phyloP scores from a whole-genome alignment of 2,329 filamentous ascomycete species.

The Cytospora leucostoma region DNA sequence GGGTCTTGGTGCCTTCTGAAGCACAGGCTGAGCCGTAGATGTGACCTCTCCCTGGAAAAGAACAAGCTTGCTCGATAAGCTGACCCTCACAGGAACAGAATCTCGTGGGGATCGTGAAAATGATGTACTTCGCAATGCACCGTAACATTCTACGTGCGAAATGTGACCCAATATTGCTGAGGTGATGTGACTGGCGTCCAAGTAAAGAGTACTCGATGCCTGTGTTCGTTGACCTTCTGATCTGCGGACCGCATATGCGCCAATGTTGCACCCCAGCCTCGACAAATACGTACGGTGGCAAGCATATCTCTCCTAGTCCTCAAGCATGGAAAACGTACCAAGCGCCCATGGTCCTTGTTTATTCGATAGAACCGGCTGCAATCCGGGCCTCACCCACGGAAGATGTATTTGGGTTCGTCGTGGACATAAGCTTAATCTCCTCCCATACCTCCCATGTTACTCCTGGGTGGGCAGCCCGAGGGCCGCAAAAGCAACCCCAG shows the following conservation, averaged over 20 bases:
- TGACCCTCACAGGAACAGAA: background rate
- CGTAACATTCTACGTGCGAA: slow-evolving; percentile 8
- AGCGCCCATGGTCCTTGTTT: background rate
- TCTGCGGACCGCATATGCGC: slow-evolving; percentile 13
- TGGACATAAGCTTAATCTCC: slow-evolving; percentile 26
- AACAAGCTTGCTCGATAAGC: slow-evolving; percentile 14
- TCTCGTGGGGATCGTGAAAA: slow-evolving; percentile 1
- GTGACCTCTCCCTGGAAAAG: slow-evolving; percentile 31
- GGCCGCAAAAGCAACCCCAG: slow-evolving; percentile 18
- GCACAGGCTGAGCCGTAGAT: slow-evolving; percentile 25
- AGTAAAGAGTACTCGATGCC: slow-evolving; percentile 3
- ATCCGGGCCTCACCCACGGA: background rate
- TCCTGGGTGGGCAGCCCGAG: slow-evolving; percentile 20
- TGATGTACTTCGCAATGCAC: slow-evolving; percentile 2
- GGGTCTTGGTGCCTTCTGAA: slow-evolving; percentile 16
- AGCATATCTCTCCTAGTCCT: background rate
- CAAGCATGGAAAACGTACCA: background rate
- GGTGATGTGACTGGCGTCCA: background rate
- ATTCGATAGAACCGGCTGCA: background rate
- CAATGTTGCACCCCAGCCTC: slow-evolving; percentile 23
- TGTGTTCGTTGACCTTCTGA: slow-evolving; percentile 2
- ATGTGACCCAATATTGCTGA: background rate
- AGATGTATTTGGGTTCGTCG: slow-evolving; percentile 13
- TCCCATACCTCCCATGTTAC: slow-evolving; percentile 19
- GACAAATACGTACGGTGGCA: slow-evolving; percentile 22